These are phyloP conservation scores for Vaccinium myrtillus DNA, from an alignment of 148 eudicot genomes.

Conservation along the genomic window DNA sequence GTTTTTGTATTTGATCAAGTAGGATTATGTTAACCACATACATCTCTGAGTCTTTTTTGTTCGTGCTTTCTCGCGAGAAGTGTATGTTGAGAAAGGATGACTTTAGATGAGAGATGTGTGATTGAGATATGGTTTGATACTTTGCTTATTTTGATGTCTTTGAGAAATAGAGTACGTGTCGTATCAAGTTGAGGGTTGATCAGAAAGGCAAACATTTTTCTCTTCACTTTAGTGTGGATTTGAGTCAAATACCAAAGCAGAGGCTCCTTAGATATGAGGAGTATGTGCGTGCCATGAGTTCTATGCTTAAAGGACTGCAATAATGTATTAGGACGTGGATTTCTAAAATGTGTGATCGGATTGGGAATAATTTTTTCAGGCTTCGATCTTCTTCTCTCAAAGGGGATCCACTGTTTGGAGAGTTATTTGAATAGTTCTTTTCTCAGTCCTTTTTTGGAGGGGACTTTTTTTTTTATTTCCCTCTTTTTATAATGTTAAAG, in stretches of 20 bases:
- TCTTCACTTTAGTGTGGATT: not conserved
- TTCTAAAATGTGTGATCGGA: not conserved
- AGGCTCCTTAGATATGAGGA: not conserved
- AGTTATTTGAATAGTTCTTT: not conserved
- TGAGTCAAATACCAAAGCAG: not conserved
- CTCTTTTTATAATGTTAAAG: not conserved
- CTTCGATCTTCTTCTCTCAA: not conserved
- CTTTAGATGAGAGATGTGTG: too few species aligned
- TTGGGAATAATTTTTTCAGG: not conserved
- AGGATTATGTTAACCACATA: not conserved
- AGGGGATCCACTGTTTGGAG: not conserved
- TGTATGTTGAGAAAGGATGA: too few species aligned
- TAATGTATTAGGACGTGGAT: not conserved
- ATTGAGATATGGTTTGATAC: not conserved
- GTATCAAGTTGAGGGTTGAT: not conserved
- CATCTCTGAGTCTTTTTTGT: not conserved
- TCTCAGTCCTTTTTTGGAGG: not conserved
- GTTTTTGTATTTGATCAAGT: not conserved
- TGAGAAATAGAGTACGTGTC: not conserved
- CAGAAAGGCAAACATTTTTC: not conserved
- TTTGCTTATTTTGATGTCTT: not conserved
- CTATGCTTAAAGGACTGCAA: not conserved
- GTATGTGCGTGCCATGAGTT: not conserved
- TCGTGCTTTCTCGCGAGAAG: not conserved
- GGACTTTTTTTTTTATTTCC: not conserved